Conservation (phyloP, 495 filamentous ascomycete species). For the Lentithecium fluviatile region DNA sequence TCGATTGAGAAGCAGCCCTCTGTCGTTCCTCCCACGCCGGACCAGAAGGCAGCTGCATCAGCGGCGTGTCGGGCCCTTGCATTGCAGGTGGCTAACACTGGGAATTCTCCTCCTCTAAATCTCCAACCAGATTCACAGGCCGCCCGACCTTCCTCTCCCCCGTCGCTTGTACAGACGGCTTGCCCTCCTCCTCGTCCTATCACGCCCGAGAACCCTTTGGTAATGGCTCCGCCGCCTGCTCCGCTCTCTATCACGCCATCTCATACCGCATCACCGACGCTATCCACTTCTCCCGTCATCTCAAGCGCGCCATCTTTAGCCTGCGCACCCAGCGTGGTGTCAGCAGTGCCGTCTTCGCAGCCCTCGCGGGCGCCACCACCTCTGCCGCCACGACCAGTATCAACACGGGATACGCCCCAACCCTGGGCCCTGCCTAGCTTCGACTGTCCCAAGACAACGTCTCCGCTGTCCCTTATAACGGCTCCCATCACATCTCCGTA, state of each 20-base stretch:
- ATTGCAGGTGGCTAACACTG: neutral
- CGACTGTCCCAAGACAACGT: neutral
- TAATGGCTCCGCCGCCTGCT: neutral
- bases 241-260: constrained; percentile 22
- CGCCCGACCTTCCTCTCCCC: constrained; percentile 2
- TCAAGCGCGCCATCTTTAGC: neutral
- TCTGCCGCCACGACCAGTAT: constrained; percentile 10
- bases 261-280: neutral
- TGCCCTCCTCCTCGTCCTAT: neutral
- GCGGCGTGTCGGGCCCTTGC: constrained; percentile 20
- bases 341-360: neutral
- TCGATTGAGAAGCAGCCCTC: neutral
- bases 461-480: neutral
- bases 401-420: neutral
- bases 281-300: constrained; percentile 14
- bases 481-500: neutral
- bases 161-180: neutral
- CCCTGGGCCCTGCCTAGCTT: no score
- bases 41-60: constrained; percentile 17
- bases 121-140: neutral
- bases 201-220: neutral
- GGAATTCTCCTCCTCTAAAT: neutral
- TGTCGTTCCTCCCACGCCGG: constrained; percentile 9
- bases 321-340: neutral
- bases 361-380: constrained; percentile 1